Evolutionary conservation across 192 early-diverging fungal species (phyloP).

Genomic region (Coemansia sp.): DNA sequence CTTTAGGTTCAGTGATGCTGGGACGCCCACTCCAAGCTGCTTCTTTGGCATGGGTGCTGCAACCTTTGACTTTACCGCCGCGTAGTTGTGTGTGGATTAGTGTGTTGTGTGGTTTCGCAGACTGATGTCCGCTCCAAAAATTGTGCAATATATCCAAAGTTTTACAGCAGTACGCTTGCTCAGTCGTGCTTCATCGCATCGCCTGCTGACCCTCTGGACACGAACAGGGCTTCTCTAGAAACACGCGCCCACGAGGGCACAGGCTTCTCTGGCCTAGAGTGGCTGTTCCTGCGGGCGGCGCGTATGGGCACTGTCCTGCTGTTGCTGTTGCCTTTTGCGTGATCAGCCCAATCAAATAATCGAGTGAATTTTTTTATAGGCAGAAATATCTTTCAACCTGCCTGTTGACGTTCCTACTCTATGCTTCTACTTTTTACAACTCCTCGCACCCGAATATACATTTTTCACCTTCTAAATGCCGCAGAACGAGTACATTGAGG

Average conservation of each 20-base stretch:
- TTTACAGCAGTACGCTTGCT: conserved; percentile 33
- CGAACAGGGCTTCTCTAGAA: conserved; percentile 11
- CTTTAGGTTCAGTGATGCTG: conserved; percentile 27
- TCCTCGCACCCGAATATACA: not conserved
- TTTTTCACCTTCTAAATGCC: conserved; percentile 29
- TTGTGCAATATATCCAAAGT: conserved; percentile 36
- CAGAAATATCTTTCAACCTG: not conserved
- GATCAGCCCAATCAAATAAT: conserved; percentile 8
- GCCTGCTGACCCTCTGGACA: conserved; percentile 33
- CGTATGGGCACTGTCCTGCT: conserved; percentile 6
- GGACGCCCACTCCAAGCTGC: conserved; percentile 19
- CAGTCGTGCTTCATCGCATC: conserved; percentile 33
- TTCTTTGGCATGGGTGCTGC: conserved; percentile 21
- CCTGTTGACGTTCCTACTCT: not conserved
- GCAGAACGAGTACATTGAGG: conserved; percentile 99
- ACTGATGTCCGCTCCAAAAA: conserved; percentile 33
- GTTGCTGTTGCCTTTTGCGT: not conserved
- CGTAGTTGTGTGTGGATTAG: not conserved
- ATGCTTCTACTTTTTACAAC: conserved; percentile 2
- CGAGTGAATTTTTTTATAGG: conserved; percentile 1
- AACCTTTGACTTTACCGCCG: not conserved
- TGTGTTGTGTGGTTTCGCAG: conserved; percentile 13
- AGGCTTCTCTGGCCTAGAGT: not conserved
- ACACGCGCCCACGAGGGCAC: not conserved
- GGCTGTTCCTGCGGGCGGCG: not conserved